Evolutionary conservation across 805 yeast species (phyloP).

Genomic region (Tetrapisispora fleetii): DNA sequence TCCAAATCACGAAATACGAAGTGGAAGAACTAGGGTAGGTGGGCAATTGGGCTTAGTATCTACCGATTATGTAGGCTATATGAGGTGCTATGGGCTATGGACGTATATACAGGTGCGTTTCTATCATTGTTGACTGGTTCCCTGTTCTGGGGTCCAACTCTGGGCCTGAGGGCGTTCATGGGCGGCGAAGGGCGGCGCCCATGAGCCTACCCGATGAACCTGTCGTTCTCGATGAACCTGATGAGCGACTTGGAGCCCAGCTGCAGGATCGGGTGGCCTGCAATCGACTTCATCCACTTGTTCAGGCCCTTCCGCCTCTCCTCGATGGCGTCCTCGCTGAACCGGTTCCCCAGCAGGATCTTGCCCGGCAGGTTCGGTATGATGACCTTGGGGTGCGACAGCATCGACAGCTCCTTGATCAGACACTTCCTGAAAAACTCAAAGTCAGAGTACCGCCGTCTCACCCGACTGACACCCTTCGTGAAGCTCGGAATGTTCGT

Average conservation of each 20-base stretch:
- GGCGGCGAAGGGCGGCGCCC: not conserved
- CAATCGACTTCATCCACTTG: conserved; percentile 65
- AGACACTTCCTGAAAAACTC: conserved; percentile 67
- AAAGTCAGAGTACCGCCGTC: conserved; percentile 86
- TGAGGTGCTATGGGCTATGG: too few relatives aligned
- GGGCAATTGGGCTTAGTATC: too few relatives aligned
- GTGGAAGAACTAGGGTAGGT: too few relatives aligned
- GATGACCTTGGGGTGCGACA: conserved; percentile 44
- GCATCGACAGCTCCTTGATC: conserved; percentile 55
- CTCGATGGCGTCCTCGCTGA: conserved; percentile 75
- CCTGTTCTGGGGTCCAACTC: too few relatives aligned
- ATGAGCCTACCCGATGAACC: conserved; percentile 19
- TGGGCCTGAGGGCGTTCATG: too few relatives aligned
- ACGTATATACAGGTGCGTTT: too few relatives aligned
- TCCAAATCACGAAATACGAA: too few relatives aligned
- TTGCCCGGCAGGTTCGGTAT: conserved; percentile 92
- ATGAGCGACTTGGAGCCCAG: conserved; percentile 71
- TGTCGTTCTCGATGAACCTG: conserved; percentile 80
- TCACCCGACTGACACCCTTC: conserved; percentile 50
- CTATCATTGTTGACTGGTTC: too few relatives aligned
- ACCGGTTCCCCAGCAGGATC: conserved; percentile 56
- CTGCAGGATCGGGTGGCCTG: conserved; percentile 89
- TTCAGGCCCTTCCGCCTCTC: conserved; percentile 76
- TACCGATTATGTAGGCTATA: too few relatives aligned
- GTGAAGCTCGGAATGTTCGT: conserved; percentile 87